phyloP scores from a whole-genome alignment of 208 protist genomes.

The Balamuthia mandrillaris region DNA sequence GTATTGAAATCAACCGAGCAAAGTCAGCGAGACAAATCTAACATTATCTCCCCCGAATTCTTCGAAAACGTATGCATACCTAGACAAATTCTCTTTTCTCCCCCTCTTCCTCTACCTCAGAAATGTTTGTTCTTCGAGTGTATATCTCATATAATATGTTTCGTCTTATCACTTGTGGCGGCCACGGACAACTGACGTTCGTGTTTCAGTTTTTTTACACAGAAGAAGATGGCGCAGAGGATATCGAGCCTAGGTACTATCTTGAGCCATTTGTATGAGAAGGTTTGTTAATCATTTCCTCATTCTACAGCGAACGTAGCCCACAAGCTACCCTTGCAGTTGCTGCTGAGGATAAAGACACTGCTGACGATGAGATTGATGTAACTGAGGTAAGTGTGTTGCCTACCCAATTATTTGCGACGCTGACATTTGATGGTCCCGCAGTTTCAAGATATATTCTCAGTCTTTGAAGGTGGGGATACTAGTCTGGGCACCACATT shows the following conservation, averaged over 20 bases:
- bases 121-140: too few species aligned
- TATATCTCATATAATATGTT: too few species aligned
- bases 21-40: conserved; percentile 12
- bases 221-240: neutral
- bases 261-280: neutral
- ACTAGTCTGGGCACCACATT: neutral
- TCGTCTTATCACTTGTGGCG: neutral
- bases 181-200: neutral
- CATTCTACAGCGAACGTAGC: neutral
- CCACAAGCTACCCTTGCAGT: neutral
- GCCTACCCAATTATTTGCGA: neutral
- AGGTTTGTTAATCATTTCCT: neutral
- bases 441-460: conserved; percentile 29
- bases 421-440: too few species aligned
- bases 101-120: neutral
- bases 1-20: conserved; percentile 28
- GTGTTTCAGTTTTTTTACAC: neutral
- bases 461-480: conserved; percentile 12
- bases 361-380: conserved; percentile 35
- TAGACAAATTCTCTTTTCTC: neutral
- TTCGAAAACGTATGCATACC: neutral
- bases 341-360: neutral
- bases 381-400: conserved; percentile 1
- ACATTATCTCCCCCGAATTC: conserved; percentile 31
- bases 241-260: neutral